These are phyloP conservation scores for Elsinoe fawcettii DNA, from an alignment of 2,329 filamentous ascomycete genomes.

Conservation along the genomic window DNA sequence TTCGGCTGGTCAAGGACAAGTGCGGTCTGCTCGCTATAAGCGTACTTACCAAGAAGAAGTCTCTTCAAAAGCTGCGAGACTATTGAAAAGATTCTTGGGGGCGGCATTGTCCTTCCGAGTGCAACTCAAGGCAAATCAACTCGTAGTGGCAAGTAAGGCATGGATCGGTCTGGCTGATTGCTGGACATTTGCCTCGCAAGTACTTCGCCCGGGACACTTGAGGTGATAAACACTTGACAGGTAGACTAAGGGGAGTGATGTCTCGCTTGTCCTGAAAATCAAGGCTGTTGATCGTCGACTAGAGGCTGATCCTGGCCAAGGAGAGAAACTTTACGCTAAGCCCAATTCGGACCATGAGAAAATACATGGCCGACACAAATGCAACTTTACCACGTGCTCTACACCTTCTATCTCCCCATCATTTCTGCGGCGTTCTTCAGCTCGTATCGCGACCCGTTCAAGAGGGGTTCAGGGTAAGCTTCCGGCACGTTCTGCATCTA, in stretches of 20 bases:
- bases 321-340: neutral
- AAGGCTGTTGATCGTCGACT: neutral
- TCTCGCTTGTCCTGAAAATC: neutral
- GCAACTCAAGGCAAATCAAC: neutral
- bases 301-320: neutral
- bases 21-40: neutral
- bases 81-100: neutral
- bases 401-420: no score
- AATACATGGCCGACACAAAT: no score
- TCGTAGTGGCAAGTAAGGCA: neutral
- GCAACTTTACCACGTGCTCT: no score
- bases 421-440: no score
- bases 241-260: neutral
- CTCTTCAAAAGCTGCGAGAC: neutral
- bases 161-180: no score
- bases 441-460: neutral
- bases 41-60: neutral
- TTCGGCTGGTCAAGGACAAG: neutral
- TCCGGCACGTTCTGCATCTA: neutral
- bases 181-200: neutral
- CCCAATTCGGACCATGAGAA: neutral
- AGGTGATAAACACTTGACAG: neutral
- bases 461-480: neutral
- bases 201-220: neutral
- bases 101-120: neutral